Evolutionary conservation across 2,329 filamentous ascomycete genomes (phyloP).

Genomic region (Cordyceps javanica): DNA sequence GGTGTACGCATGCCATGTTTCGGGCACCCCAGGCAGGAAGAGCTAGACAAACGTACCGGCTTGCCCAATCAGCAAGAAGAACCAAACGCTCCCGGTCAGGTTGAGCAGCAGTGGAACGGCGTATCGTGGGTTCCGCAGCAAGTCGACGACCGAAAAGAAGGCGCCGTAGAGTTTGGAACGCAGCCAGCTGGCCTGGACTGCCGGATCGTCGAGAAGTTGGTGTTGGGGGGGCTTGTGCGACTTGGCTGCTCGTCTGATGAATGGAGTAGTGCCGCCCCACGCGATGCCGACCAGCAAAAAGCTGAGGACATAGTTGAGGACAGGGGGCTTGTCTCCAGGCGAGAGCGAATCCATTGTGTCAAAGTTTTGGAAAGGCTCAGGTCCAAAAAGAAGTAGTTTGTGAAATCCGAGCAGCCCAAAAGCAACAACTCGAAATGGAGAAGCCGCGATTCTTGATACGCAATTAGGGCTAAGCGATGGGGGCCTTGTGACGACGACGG

Average conservation of each 20-base stretch:
- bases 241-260: constrained; percentile 81
- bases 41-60: constrained; percentile 56
- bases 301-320: constrained; percentile 78
- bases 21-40: constrained; percentile 2
- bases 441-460: background rate
- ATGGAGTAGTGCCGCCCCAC: constrained; percentile 89
- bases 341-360: background rate
- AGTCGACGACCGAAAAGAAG: constrained; percentile 69
- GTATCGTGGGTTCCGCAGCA: constrained; percentile 76
- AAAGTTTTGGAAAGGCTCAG: too few relatives aligned
- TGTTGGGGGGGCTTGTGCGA: constrained; percentile 62
- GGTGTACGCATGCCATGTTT: background rate
- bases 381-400: background rate
- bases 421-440: background rate
- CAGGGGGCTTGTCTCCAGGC: constrained; percentile 34
- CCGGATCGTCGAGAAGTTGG: constrained; percentile 44
- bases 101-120: constrained; percentile 81
- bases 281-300: constrained; percentile 88
- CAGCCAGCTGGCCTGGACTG: constrained; percentile 52
- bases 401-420: background rate
- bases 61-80: constrained; percentile 88
- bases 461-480: background rate
- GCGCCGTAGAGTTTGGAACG: constrained; percentile 56
- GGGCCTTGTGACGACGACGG: background rate
- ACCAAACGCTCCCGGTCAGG: constrained; percentile 91